A percentile compares a stretch with the other conserved stretches of the same genome.
Conservation (phyloP, 441 rosid species). For the Erodium texanum region DNA sequence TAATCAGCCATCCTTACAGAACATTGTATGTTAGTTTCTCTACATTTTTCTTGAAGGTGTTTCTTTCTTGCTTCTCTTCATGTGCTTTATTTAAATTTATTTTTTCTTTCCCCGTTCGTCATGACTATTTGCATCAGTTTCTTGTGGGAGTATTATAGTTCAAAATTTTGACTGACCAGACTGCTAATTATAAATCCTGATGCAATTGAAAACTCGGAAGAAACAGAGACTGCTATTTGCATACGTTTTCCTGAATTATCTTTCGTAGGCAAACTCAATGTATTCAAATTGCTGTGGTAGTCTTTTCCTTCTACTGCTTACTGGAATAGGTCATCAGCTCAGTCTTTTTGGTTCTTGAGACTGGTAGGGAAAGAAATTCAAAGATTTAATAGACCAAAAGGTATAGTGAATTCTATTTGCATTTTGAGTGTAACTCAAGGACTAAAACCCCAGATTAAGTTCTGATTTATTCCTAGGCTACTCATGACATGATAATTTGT, state of each 20-base stretch:
- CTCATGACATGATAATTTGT: background rate
- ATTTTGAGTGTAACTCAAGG: background rate
- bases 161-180: background rate
- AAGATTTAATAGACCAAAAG: background rate
- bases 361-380: background rate
- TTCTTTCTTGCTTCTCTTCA: background rate
- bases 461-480: background rate
- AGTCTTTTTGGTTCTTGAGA: background rate
- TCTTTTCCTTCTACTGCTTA: background rate
- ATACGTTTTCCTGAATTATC: background rate
- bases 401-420: background rate
- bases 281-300: background rate
- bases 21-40: slow-evolving; percentile 44
- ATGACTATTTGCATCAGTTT: background rate
- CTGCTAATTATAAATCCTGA: background rate
- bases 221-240: background rate
- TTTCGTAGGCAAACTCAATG: background rate
- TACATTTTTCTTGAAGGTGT: slow-evolving; percentile 7
- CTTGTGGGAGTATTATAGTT: background rate
- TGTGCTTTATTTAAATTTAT: background rate
- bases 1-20: slow-evolving; percentile 65
- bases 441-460: background rate
- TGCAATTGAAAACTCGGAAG: background rate
- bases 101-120: background rate
- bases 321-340: background rate